Evolutionary conservation across 805 yeast genomes (phyloP), one percentile per base, ranked within the genome.

Genomic region (Kodamaea sagamina): DNA sequence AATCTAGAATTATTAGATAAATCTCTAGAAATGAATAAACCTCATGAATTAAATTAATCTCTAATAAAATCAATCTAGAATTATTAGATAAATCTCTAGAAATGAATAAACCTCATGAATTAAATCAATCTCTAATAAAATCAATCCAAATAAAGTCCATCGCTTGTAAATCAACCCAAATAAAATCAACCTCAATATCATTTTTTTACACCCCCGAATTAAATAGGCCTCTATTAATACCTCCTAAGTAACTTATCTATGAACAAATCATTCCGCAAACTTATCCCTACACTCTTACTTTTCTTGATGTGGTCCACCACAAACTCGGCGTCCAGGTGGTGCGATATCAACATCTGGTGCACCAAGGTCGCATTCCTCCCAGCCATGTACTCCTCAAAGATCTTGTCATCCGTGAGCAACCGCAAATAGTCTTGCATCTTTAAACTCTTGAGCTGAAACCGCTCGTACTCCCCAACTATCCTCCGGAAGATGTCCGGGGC

Each of bases 251-350:
- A 19, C 38, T 32, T 24, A 34, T 52, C 43, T 51, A 61, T 48
- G 41, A 54, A 63, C 32, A 59, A 58, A 43, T 64, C 71, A 22
- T 52, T 57, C 48, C 62, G 47, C 35, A 64, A 36, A 4, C 59
- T 54, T 12, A 42, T 50, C 7, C 62, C 62, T 11, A 29, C 18
- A 15, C 10, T 15, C 11, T 29, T 29, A 16, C 17, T 29, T 8
- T 29, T 16, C 19, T 13, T 15, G 4, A 29, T 13, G 9, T 18
- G 12, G 18, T 35, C 12, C 3, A 29, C 34, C 17, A 29, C 9
- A 8, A 4, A 6, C 3, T 15, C 6, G 3, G 19, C 15, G 19
- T 29, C 34, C 17, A 9, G 17, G 17, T 35, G 27, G 17, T 11
- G 26, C 4, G 27, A 18, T 4, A 22, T n/a, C 13, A 21, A 35